These are phyloP conservation scores for Suillus subalutaceus DNA, from an alignment of 768 basidiomycete species.

Conservation along the genomic window DNA sequence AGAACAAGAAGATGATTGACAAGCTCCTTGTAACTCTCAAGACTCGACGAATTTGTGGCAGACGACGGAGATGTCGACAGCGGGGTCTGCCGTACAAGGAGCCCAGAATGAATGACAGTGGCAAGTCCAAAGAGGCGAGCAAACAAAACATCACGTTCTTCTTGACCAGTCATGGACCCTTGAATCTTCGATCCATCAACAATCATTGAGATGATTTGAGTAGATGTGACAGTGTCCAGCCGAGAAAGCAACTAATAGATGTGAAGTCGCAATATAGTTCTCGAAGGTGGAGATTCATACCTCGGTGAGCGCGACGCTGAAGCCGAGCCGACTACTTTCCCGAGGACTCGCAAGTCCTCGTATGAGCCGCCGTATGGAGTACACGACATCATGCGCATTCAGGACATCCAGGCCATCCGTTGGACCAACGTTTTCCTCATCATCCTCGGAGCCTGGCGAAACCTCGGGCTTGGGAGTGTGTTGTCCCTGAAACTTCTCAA, in stretches of 20 bases:
- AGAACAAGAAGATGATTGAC: conserved; percentile 64
- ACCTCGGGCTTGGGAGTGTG: conserved; percentile 46
- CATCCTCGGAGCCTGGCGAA: conserved; percentile 36
- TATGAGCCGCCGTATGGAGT: conserved; percentile 85
- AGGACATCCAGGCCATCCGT: conserved; percentile 58
- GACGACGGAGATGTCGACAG: conserved; percentile 57
- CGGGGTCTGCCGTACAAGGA: conserved; percentile 66
- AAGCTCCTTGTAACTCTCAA: conserved; percentile 59
- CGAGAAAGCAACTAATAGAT: conserved; percentile 70
- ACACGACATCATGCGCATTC: conserved; percentile 91
- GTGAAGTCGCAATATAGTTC: conserved; percentile 1
- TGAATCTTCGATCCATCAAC: conserved; percentile 70
- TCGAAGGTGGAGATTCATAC: conserved; percentile 45
- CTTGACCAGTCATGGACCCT: conserved; percentile 83
- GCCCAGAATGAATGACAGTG: conserved; percentile 81
- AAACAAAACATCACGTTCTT: conserved; percentile 91
- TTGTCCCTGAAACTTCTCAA: conserved; percentile 83
- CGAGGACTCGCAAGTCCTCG: conserved; percentile 89
- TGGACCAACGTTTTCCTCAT: conserved; percentile 44
- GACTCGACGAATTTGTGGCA: conserved; percentile 54
- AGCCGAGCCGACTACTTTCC: conserved; percentile 92
- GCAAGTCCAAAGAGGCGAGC: conserved; percentile 91
- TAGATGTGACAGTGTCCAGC: conserved; percentile 74
- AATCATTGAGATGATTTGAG: conserved; percentile 77
- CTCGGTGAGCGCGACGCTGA: conserved; percentile 95